Percentiles rank a stretch among this genome's conserved stretches.
Evolutionary conservation across 352 stramenopile species (phyloP).

Genomic region (Globisporangium irregulare): DNA sequence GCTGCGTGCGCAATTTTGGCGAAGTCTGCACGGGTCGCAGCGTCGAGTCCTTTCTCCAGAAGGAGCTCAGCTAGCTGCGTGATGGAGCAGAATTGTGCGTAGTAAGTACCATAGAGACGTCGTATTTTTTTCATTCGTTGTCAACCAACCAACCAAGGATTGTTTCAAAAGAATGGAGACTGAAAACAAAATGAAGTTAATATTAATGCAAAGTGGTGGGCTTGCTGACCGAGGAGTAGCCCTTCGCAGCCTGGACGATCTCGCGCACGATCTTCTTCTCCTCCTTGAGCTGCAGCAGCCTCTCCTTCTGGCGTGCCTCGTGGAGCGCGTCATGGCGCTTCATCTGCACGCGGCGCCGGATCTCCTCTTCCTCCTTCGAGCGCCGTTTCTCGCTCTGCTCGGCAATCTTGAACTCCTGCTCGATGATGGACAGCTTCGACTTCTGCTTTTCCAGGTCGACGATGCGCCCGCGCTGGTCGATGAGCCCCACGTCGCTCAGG

Average conservation of each 20-base stretch:
- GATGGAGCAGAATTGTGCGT: neutral
- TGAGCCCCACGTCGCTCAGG: constrained; percentile 73
- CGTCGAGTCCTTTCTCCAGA: neutral
- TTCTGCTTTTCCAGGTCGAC: constrained; percentile 89
- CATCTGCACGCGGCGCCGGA: constrained; percentile 83
- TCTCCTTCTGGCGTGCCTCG: constrained; percentile 74
- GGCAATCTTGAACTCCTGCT: constrained; percentile 89
- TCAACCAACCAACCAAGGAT: neutral
- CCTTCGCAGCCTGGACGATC: constrained; percentile 78
- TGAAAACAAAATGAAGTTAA: constrained; percentile 8
- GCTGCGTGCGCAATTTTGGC: constrained; percentile 53
- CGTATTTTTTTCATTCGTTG: too few relatives aligned
- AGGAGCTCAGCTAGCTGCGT: neutral
- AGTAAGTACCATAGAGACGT: constrained; percentile 2
- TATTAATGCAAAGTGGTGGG: constrained; percentile 16
- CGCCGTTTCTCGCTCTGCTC: constrained; percentile 73
- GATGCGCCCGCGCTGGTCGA: constrained; percentile 87
- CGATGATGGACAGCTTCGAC: constrained; percentile 88
- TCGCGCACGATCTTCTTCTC: constrained; percentile 85
- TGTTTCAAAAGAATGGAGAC: neutral
- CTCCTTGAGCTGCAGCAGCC: constrained; percentile 85
- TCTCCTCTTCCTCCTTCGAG: constrained; percentile 83
- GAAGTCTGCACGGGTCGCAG: constrained; percentile 38
- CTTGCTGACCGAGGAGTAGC: constrained; percentile 47
- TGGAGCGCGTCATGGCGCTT: constrained; percentile 87